Evolutionary conservation across 2,329 filamentous ascomycete species (phyloP).

Genomic region (Calonectria leucothoes): DNA sequence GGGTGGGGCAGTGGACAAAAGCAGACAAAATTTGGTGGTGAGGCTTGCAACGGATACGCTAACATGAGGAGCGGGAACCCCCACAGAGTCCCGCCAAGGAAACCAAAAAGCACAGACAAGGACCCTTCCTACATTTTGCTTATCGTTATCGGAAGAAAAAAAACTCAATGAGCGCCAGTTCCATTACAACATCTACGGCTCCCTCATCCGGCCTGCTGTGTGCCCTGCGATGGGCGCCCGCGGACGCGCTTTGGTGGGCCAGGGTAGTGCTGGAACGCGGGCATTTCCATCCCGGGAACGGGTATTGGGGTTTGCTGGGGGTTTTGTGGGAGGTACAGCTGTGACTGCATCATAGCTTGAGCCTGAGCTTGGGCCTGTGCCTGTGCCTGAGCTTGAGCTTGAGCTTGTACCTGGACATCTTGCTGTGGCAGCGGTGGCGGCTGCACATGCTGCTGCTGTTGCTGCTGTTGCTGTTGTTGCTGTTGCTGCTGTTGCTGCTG

Average conservation of each 20-base stretch:
- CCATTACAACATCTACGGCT: conserved; percentile 9
- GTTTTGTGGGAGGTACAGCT: conserved; percentile 43
- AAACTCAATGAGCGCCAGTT: conserved; percentile 26
- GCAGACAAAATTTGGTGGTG: conserved; percentile 47
- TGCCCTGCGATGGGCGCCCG: conserved; percentile 37
- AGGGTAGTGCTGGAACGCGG: conserved; percentile 44
- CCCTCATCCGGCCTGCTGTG: conserved; percentile 30
- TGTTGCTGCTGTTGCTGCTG: conserved; percentile 41
- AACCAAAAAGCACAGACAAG: conserved; percentile 14
- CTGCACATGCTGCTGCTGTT: conserved; percentile 36
- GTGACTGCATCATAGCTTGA: conserved; percentile 42
- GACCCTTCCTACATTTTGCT: conserved; percentile 9
- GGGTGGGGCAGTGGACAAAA: conserved; percentile 47
- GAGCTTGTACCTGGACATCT: conserved; percentile 30
- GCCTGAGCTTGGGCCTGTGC: conserved; percentile 38
- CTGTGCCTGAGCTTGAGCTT: conserved; percentile 40
- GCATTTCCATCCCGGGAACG: conserved; percentile 43
- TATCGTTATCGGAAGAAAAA: conserved; percentile 7
- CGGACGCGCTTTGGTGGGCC: conserved; percentile 46
- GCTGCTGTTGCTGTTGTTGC: conserved; percentile 39
- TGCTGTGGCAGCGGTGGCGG: conserved; percentile 41
- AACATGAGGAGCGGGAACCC: conserved; percentile 32
- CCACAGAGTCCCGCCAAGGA: conserved; percentile 30
- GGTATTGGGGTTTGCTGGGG: conserved; percentile 41
- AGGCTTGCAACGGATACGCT: conserved; percentile 26